Conservation (phyloP, 2,329 filamentous ascomycete genomes). For the Talaromyces sp. region DNA sequence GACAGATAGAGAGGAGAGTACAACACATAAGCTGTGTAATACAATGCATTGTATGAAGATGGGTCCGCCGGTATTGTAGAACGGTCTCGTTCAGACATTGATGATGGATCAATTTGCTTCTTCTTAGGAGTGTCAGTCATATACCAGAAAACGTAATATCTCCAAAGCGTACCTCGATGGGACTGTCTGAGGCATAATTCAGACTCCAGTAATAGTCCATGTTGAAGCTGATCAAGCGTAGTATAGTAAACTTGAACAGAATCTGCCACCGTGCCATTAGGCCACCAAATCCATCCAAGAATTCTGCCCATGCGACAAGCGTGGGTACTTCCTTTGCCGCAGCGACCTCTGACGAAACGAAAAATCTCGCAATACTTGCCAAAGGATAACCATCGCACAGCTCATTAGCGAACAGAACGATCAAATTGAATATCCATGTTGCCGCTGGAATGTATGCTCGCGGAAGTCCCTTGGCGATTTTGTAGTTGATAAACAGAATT, state of each 20-base stretch:
- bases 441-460: conserved; percentile 65
- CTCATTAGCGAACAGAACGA: conserved; percentile 85
- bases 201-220: conserved; percentile 94
- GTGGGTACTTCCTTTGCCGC: conserved; percentile 41
- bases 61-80: conserved; percentile 69
- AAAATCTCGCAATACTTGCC: conserved; percentile 55
- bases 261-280: conserved; percentile 91
- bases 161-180: conserved; percentile 70
- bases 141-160: not conserved
- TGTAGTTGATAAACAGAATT: conserved; percentile 80
- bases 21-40: conserved; percentile 83
- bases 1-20: conserved; percentile 92
- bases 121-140: conserved; percentile 63
- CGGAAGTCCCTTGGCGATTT: conserved; percentile 69
- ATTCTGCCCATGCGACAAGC: conserved; percentile 61
- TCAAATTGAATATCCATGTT: conserved; percentile 89
- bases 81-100: conserved; percentile 84
- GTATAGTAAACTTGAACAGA: conserved; percentile 92
- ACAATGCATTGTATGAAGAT: conserved; percentile 71
- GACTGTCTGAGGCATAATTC: conserved; percentile 60
- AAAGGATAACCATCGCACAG: conserved; percentile 74
- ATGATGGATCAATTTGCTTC: conserved; percentile 91
- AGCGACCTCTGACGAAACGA: conserved; percentile 40
- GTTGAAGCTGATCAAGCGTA: conserved; percentile 94
- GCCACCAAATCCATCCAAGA: conserved; percentile 75